Evolutionary conservation across 768 basidiomycete genomes (phyloP), one percentile per base, ranked within the genome.

Genomic region (Pholiota molesta): DNA sequence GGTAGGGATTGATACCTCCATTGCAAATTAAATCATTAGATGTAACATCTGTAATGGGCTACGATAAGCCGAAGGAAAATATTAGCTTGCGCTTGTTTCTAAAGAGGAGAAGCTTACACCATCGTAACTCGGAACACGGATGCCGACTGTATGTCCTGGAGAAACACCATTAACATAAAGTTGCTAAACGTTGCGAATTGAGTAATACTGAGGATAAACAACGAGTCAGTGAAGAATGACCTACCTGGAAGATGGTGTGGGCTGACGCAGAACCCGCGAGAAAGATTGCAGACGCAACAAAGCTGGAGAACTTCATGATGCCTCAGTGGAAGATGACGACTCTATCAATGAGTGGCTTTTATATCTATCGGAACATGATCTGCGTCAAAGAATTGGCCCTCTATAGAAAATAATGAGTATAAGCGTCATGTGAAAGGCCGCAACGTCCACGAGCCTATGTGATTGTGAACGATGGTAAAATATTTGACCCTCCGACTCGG

Each of bases 21-120:
- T 87, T 87, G 78, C 86, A 86, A 59, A 86, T 86, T 42, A 80
- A 53, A 65, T 81, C 81, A 70, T 83, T 83, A 0, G 82, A 83
- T 5, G 79, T 83, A 13, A 86, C 83, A 66, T 86, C 81, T 19
- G 71, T 83, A 61, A 88, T 84, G 19, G 85, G 84, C 84, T 85
- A 57, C 57, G 10, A 55, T 26, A 8, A 53, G 8, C 26, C 2
- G 21, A 49, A 14, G 21, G 5, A 23, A 19, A 49, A 49, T 23
- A 19, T 49, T 19, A 49, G 23, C 47, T 49, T 26, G 21, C 1
- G 23, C 42, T 21, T 16, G 28, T 31, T 16, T 21, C 49, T 19
- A 19, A n/a, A 21, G 39, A 35, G 42, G 53, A 45, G 21, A 31
- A 17, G 68, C 74, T 4, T 65, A 78, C 76, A 1, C 78, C 81